phyloP scores from a whole-genome alignment of 2,329 filamentous ascomycete genomes.

The Nothomitra cinnamomea region DNA sequence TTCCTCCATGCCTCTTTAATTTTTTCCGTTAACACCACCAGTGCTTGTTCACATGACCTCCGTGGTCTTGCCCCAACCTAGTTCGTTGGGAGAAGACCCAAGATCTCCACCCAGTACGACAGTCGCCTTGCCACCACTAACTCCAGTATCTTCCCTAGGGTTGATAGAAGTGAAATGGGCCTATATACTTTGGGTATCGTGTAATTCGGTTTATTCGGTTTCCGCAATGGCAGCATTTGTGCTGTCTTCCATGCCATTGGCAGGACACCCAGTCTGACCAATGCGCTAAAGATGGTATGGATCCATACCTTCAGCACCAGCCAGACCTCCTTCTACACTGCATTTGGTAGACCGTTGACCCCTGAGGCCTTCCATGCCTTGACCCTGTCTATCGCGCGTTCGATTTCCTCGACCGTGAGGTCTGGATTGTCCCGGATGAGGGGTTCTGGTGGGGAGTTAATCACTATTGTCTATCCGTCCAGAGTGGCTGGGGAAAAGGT shows the following conservation, averaged over 20 bases:
- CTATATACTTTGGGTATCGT: not conserved
- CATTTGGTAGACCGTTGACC: not conserved
- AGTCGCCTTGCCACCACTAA: not conserved
- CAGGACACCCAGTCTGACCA: not conserved
- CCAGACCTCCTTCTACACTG: not conserved
- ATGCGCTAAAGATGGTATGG: not conserved
- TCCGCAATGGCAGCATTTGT: not conserved
- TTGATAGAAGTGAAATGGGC: not conserved
- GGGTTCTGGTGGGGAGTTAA: no score
- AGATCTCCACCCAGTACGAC: not conserved
- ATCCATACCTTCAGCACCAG: not conserved
- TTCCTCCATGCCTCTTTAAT: not conserved
- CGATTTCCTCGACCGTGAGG: not conserved
- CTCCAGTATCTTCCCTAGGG: not conserved
- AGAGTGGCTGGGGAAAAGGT: not conserved
- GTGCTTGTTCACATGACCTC: not conserved
- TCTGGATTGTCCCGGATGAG: no score
- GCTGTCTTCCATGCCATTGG: not conserved
- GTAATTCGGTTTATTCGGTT: not conserved
- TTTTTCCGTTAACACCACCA: not conserved
- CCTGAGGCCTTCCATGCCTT: not conserved
- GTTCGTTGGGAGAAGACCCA: not conserved
- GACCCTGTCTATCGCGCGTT: not conserved
- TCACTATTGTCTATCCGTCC: no score
- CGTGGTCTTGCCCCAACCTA: not conserved